A percentile compares a stretch with the other conserved stretches of the same genome.
Evolutionary conservation across 352 stramenopile species (phyloP).

Genomic region (Phytopythium cucurbitacearum): DNA sequence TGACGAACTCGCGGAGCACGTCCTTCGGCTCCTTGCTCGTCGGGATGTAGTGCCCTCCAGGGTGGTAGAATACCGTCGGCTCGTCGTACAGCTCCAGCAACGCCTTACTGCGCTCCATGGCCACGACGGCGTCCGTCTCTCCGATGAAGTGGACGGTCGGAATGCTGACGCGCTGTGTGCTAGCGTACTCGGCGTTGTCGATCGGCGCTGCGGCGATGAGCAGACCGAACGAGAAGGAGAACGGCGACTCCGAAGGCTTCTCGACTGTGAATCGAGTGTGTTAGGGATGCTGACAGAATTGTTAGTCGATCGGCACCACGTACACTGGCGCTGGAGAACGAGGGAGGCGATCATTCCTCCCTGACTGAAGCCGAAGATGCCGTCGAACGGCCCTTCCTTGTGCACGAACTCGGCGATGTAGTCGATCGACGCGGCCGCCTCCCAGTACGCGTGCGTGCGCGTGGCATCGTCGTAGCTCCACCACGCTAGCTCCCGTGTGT

Average conservation of each 20-base stretch:
- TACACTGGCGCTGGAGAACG: constrained; percentile 55
- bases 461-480: constrained; percentile 49
- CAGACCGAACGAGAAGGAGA: constrained; percentile 66
- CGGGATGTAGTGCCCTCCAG: constrained; percentile 74
- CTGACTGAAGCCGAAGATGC: constrained; percentile 65
- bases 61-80: constrained; percentile 50
- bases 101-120: constrained; percentile 36
- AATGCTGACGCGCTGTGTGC: constrained; percentile 34
- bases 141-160: constrained; percentile 81
- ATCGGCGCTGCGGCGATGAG: constrained; percentile 50
- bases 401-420: constrained; percentile 41
- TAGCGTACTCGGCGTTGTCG: constrained; percentile 18
- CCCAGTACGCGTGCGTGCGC: constrained; percentile 26
- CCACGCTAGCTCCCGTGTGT: constrained; percentile 62
- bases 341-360: constrained; percentile 49
- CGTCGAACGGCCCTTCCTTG: constrained; percentile 61
- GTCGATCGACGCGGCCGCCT: constrained; percentile 42
- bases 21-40: constrained; percentile 80
- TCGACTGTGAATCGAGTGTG: constrained; percentile 12
- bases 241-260: constrained; percentile 33
- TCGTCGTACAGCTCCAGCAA: constrained; percentile 47
- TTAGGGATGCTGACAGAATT: too few species aligned
- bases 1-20: constrained; percentile 44
- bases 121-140: constrained; percentile 61
- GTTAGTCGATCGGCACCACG: background rate